These are phyloP conservation scores for Colletotrichum chrysophilum DNA, from an alignment of 2,329 filamentous ascomycete genomes.

Conservation along the genomic window DNA sequence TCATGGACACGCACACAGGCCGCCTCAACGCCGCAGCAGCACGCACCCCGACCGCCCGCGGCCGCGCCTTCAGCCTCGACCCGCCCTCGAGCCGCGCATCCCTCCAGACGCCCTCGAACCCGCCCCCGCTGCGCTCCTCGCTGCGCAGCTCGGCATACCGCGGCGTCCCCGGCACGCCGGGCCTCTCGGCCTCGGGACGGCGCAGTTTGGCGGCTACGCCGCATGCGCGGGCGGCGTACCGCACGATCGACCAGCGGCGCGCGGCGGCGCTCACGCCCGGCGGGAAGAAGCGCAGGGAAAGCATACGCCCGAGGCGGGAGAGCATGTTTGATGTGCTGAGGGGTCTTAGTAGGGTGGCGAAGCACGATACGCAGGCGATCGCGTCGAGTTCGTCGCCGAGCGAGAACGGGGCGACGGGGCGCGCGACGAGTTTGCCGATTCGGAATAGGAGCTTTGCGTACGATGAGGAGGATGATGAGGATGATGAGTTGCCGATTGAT, in stretches of 20 bases:
- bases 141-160: constrained; percentile 43
- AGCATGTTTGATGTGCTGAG: constrained; percentile 60
- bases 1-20: constrained; percentile 48
- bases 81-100: constrained; percentile 7
- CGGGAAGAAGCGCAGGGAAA: constrained; percentile 58
- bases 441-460: constrained; percentile 21
- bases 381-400: constrained; percentile 53
- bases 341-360: constrained; percentile 59
- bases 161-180: constrained; percentile 20
- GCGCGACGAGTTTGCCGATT: constrained; percentile 23
- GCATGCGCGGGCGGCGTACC: constrained; percentile 64
- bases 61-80: neutral
- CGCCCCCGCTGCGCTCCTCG: neutral
- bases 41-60: constrained; percentile 22
- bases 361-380: constrained; percentile 50
- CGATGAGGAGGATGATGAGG: constrained; percentile 30
- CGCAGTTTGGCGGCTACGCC: constrained; percentile 57
- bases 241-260: constrained; percentile 63
- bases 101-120: constrained; percentile 11
- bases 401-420: constrained; percentile 13
- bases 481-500: constrained; percentile 55
- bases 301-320: constrained; percentile 60
- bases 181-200: constrained; percentile 51
- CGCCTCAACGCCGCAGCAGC: constrained; percentile 34
- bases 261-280: constrained; percentile 66